Conservation (phyloP, 441 rosid species). For the Melastoma candidum region DNA sequence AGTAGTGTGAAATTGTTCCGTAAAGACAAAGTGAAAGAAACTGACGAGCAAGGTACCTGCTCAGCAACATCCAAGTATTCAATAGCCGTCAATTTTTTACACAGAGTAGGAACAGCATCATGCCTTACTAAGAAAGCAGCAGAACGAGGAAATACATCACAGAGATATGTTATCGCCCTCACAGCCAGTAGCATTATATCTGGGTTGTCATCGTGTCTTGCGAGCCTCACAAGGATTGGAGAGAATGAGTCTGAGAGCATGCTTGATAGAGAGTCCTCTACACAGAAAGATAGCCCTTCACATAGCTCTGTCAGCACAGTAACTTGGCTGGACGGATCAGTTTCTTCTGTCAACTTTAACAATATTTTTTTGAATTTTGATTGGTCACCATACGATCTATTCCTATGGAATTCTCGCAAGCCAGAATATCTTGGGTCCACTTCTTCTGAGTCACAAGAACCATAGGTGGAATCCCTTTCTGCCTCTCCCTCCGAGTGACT, state of each 20-base stretch:
- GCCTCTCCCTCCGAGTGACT: conserved; percentile 71
- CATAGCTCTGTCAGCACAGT: conserved; percentile 78
- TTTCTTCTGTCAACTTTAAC: conserved; percentile 41
- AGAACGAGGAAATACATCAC: conserved; percentile 90
- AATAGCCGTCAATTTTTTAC: conserved; percentile 63
- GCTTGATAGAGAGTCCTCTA: conserved; percentile 68
- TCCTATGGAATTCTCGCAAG: conserved; percentile 55
- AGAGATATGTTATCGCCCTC: conserved; percentile 87
- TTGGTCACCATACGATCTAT: conserved; percentile 55
- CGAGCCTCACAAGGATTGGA: conserved; percentile 67
- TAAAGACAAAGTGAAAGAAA: neutral
- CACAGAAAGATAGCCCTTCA: conserved; percentile 82
- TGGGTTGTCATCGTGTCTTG: conserved; percentile 53
- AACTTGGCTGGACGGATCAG: conserved; percentile 52
- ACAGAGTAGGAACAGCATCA: conserved; percentile 75
- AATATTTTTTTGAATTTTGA: conserved; percentile 56
- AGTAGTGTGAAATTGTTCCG: no score
- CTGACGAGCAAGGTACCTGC: conserved; percentile 40
- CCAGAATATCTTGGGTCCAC: conserved; percentile 38
- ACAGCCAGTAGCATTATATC: conserved; percentile 73
- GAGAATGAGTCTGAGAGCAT: conserved; percentile 65
- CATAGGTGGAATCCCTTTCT: conserved; percentile 66
- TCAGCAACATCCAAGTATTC: conserved; percentile 97
- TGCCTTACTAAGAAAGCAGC: conserved; percentile 64
- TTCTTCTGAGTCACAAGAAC: conserved; percentile 75